Base-by-base conservation (phyloP, 495 filamentous ascomycete genomes). In the Aspergillus funiculosus region DNA sequence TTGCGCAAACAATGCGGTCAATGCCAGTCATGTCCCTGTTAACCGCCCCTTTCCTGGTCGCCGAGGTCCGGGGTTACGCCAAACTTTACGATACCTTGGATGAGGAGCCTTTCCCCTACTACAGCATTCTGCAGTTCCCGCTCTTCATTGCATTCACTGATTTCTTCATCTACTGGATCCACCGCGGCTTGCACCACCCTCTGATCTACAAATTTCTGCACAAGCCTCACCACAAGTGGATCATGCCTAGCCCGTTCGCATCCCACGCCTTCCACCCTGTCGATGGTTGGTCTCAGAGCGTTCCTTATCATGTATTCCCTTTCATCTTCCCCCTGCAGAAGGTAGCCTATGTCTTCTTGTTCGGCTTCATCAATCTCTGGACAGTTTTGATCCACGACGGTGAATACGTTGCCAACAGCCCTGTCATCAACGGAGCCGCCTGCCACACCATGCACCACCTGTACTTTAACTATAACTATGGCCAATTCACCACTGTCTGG, bases 381-480 rank as follows among this genome's bases (percentile, higher is more conserved):
- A 95, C 91, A 26, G 86, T 97, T 53, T 78, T 95, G 71, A 97
- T 97, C 61, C 91, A 97, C 64, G 92, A 97, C 54, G 91, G 91
- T 52, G 92, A 97, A 75, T 97, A 95, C 57, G 78, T 91, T 20
- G 82, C 89, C 58, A 86, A 95, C 64, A 84, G 81, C 60, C 83
- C 86, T 5, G 65, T 96, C 50, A 82, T 96, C 57, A 97, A 97
- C 64, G 91, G 91, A 29, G 91, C 91, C 15, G 91, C 91, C 25
- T 97, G 91, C 72, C 91, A 97, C 67, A 91, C 88, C 9, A 86
- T 89, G 85, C 89, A 97, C 64, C 91, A 97, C 61, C 68, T 94
- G n/a, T 94, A 94, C 66, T 97, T 97, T 80, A 94, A 94, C 71
- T 95, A 89, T 77, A 97, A 95, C 71, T 97, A 95, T 53, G 91